Evolutionary conservation across 805 yeast species (phyloP).

Genomic region (Clavispora santaluciae): DNA sequence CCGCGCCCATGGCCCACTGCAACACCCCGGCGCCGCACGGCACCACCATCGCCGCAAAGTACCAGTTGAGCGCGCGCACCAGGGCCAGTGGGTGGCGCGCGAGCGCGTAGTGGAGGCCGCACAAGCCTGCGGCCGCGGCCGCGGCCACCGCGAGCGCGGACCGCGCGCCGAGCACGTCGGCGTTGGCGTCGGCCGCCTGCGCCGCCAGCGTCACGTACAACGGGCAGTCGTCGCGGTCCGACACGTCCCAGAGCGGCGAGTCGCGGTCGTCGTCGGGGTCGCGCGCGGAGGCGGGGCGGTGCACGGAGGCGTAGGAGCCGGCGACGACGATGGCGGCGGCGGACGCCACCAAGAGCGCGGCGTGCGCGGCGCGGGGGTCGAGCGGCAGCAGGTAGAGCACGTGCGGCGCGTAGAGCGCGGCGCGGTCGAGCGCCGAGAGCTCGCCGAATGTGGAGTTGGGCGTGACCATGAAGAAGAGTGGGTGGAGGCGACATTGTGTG

Average conservation of each 20-base stretch:
- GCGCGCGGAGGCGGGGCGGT: conserved; percentile 21
- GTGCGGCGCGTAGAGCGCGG: conserved; percentile 2
- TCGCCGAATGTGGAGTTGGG: conserved; percentile 3
- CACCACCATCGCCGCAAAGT: conserved; percentile 30
- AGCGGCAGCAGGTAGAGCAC: background rate
- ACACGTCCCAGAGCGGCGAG: conserved; percentile 16
- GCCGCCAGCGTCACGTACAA: conserved; percentile 9
- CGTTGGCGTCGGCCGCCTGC: conserved; percentile 5
- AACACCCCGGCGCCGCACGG: conserved; percentile 27
- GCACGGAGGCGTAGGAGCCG: conserved; percentile 18
- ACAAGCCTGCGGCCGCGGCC: conserved; percentile 34
- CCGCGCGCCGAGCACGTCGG: conserved; percentile 7
- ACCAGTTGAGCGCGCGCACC: conserved; percentile 30
- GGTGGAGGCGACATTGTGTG: background rate
- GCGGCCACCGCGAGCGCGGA: conserved; percentile 43
- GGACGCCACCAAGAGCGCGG: conserved; percentile 14
- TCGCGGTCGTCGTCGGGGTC: conserved; percentile 17
- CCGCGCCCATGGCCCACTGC: conserved; percentile 20
- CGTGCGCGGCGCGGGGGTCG: background rate
- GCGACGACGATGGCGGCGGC: conserved; percentile 19
- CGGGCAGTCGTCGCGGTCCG: conserved; percentile 20
- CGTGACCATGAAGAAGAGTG: background rate
- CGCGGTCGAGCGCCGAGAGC: conserved; percentile 1
- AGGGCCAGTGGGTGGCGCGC: conserved; percentile 25
- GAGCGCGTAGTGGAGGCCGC: conserved; percentile 33